These are phyloP conservation scores for Cylindrotheca closterium DNA, from an alignment of 108 stramenopile species.

Conservation along the genomic window DNA sequence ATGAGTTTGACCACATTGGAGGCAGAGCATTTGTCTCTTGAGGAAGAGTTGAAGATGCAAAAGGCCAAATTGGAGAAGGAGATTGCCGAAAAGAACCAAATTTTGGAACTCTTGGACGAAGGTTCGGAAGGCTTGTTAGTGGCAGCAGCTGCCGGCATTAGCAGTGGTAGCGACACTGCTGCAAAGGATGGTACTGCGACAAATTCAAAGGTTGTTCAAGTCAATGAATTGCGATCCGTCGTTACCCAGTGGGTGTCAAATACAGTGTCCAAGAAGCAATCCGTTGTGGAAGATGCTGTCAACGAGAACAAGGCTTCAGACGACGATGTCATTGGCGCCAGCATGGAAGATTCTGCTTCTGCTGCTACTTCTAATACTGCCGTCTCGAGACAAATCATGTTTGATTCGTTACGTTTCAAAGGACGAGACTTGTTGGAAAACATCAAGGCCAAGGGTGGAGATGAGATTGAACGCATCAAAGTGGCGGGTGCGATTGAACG, in stretches of 20 bases:
- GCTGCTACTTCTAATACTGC: neutral
- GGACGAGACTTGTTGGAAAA: conserved; percentile 30
- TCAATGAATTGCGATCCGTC: conserved; percentile 31
- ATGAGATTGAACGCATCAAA: conserved; percentile 30
- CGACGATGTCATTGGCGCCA: neutral
- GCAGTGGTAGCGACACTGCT: neutral
- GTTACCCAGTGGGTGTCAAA: conserved; percentile 37
- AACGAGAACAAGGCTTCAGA: neutral
- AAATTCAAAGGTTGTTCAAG: conserved; percentile 23
- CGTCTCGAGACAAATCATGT: conserved; percentile 25
- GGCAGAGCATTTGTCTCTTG: conserved; percentile 25
- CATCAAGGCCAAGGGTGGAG: conserved; percentile 30
- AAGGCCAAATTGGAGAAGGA: conserved; percentile 17
- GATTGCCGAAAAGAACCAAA: conserved; percentile 15
- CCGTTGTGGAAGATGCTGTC: neutral
- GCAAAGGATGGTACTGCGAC: neutral
- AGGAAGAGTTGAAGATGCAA: conserved; percentile 13
- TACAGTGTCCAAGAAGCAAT: conserved; percentile 19
- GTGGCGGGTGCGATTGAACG: conserved; percentile 26
- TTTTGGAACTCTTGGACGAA: conserved; percentile 7
- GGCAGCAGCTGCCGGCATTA: neutral
- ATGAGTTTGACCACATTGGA: conserved; percentile 43
- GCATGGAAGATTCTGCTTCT: neutral
- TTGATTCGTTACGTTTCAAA: conserved; percentile 32
- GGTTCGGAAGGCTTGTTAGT: neutral